phyloP scores from a whole-genome alignment of 139 green algal species.

The Eudorina sp. region DNA sequence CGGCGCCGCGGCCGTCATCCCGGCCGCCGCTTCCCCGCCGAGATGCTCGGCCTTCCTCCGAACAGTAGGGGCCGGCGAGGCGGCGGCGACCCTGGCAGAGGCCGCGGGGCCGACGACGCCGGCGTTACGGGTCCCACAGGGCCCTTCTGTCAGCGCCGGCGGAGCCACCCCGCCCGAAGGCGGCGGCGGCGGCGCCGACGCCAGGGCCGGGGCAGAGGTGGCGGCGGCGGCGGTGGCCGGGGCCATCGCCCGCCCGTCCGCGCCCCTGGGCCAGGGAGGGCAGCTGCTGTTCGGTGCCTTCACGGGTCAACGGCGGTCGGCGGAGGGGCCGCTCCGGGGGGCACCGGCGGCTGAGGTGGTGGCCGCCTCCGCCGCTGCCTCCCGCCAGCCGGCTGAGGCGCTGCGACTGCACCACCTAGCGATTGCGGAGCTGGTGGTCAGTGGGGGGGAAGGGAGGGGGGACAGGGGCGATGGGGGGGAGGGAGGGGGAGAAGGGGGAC shows the following conservation, averaged over 20 bases:
- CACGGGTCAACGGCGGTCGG: too few species aligned
- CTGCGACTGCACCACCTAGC: conserved; percentile 22
- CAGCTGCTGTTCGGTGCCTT: conserved; percentile 40
- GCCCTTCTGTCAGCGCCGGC: neutral
- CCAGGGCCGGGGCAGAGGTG: neutral
- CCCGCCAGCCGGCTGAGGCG: neutral
- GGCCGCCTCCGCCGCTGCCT: neutral
- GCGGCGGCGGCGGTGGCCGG: neutral
- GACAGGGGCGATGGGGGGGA: neutral
- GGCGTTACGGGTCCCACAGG: neutral
- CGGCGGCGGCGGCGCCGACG: neutral
- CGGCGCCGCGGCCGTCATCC: neutral
- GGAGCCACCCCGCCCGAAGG: neutral
- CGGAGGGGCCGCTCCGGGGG: neutral
- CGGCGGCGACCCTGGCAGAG: neutral
- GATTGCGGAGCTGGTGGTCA: conserved; percentile 42
- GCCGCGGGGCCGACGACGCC: conserved; percentile 1
- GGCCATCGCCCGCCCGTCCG: neutral
- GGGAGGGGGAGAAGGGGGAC: neutral
- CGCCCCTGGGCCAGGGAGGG: neutral
- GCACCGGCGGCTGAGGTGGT: neutral
- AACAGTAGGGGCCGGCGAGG: too few species aligned
- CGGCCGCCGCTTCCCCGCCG: neutral
- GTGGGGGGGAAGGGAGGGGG: neutral
- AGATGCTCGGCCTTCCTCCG: neutral